Evolutionary conservation across 306 rosid species (phyloP), one percentile per base, ranked within the genome.

Genomic region (Vachellia collinsii): DNA sequence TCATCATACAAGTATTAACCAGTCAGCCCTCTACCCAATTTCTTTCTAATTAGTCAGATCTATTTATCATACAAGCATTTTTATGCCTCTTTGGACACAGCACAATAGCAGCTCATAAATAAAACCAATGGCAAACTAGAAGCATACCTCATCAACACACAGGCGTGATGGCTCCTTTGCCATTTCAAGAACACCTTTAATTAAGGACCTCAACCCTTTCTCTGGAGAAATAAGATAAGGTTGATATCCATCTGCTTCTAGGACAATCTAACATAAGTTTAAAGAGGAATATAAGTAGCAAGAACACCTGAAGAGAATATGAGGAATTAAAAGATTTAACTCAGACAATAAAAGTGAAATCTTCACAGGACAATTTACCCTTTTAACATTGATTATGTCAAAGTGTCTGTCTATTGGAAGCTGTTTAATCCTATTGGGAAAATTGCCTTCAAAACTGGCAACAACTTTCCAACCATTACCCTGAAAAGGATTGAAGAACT

Each of bases 201-300:
- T 95, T 77, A 95, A 88, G 68, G 99, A 95, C 88, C 99, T 93
- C 81, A 95, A 90, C 84, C 59, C 99, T 87, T 95, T 95, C 85
- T 93, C 99, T 36, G 99, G 99, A 67, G 99, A 95, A 85, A 95
- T 93, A 77, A 95, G 98, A 88, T 95, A 93, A 37, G 99, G 99
- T 86, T 95, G 99, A 84, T 95, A 95, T 80, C 99, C 99, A 88
- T 95, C 99, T 38, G 99, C 99, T 89, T 95, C 98, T 83, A 95
- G 92, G 80, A 95, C 99, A 83, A 95, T 89, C 99, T 95, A 85
- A 82, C 58, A 76, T 74, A 65, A 43, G 37, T 74, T 73, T 64
- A 74, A 65, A 70, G 44, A 59, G 68, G 75, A 46, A 47, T 62
- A 79, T 50, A 53, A 77, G 78, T 68, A 62, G 66, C 72, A 76